phyloP scores from a whole-genome alignment of 768 basidiomycete genomes.

The Chalciporus pseudorubinellus region DNA sequence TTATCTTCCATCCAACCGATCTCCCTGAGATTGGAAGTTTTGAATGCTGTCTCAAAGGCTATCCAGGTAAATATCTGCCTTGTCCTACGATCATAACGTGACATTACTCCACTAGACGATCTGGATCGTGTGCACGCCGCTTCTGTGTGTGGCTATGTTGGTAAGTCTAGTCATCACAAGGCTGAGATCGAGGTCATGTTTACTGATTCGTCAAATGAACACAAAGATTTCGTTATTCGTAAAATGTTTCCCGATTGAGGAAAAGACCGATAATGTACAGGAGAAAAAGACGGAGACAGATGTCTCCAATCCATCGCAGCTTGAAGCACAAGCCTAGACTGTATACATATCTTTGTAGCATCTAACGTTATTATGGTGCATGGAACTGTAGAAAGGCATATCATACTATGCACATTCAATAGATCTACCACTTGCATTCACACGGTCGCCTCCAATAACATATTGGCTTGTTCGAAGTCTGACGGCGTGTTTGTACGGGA shows the following conservation, averaged over 20 bases:
- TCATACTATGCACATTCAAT: background rate
- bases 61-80: constrained; percentile 49
- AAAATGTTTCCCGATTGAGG: constrained; percentile 26
- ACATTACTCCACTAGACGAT: constrained; percentile 47
- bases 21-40: constrained; percentile 43
- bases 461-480: background rate
- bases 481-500: background rate
- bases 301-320: constrained; percentile 4
- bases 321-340: constrained; percentile 17
- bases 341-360: constrained; percentile 3
- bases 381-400: constrained; percentile 12
- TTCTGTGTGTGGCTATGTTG: constrained; percentile 61
- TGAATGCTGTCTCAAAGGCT: constrained; percentile 56
- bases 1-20: constrained; percentile 47
- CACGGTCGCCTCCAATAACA: background rate
- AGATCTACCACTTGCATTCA: background rate
- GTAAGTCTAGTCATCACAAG: constrained; percentile 35
- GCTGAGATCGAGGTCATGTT: background rate
- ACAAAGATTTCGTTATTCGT: constrained; percentile 31
- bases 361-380: constrained; percentile 17
- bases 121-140: constrained; percentile 72
- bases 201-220: constrained; percentile 6
- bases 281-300: constrained; percentile 19
- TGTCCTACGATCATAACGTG: constrained; percentile 1
- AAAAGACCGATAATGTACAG: constrained; percentile 8